A percentile compares a stretch with the other conserved stretches of the same genome.
phyloP scores from a whole-genome alignment of 352 stramenopile species.

The Phytopythium vexans region DNA sequence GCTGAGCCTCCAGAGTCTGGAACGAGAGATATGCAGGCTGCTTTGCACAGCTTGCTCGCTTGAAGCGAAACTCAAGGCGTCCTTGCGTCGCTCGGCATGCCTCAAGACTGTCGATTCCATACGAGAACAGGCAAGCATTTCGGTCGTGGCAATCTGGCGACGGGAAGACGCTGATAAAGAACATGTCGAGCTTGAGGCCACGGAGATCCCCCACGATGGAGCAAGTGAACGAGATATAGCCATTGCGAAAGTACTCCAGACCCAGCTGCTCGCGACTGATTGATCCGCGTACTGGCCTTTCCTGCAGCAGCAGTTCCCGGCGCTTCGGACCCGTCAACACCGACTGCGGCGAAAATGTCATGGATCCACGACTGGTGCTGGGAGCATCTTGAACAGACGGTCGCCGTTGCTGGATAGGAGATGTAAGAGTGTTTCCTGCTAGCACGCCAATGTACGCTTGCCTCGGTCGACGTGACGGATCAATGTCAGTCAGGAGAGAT shows the following conservation, averaged over 20 bases:
- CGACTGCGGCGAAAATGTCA: constrained; percentile 7
- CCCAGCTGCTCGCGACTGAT: constrained; percentile 41
- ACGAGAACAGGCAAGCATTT: constrained; percentile 70
- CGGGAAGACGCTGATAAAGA: constrained; percentile 53
- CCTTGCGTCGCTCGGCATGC: constrained; percentile 37
- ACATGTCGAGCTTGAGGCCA: constrained; percentile 45
- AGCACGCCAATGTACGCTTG: constrained; percentile 69
- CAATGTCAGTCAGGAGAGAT: constrained; percentile 18
- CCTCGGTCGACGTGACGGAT: constrained; percentile 28
- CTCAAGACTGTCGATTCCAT: constrained; percentile 54
- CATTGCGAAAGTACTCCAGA: constrained; percentile 49
- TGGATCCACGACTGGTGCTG: not conserved
- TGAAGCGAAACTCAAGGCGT: constrained; percentile 55
- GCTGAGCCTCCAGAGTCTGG: constrained; percentile 47
- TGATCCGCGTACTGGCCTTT: constrained; percentile 46
- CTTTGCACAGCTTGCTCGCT: constrained; percentile 33
- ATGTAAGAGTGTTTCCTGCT: constrained; percentile 51
- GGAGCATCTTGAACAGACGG: constrained; percentile 4
- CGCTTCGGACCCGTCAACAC: constrained; percentile 33
- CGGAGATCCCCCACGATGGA: constrained; percentile 53
- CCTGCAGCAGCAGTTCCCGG: constrained; percentile 48
- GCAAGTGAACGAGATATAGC: constrained; percentile 53
- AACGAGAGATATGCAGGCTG: constrained; percentile 58
- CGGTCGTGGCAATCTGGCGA: constrained; percentile 51
- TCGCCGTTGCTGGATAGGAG: constrained; percentile 64